Evolutionary conservation across 495 filamentous ascomycete species (phyloP).

Genomic region (Evansstolkia leycettana): DNA sequence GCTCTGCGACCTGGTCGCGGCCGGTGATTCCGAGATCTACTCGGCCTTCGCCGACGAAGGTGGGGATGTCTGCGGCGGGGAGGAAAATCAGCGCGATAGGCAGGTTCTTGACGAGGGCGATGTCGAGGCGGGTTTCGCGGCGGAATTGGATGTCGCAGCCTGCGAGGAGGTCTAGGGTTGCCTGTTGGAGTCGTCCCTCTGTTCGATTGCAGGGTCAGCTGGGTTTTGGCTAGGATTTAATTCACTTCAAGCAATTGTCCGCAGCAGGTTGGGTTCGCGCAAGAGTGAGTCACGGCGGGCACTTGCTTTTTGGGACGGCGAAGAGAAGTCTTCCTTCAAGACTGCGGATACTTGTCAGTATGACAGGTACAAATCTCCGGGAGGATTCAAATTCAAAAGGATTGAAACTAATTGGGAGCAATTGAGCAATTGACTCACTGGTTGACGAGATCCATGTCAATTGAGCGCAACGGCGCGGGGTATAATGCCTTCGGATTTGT

Average conservation of each 20-base stretch:
- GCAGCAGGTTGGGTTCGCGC: background rate
- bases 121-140: constrained; percentile 85
- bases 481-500: constrained; percentile 1
- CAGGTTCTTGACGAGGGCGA: constrained; percentile 90
- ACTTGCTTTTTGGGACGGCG: constrained; percentile 91
- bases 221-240: too few relatives aligned
- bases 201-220: background rate
- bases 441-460: constrained; percentile 71
- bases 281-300: constrained; percentile 12
- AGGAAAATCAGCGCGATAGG: constrained; percentile 95
- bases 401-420: constrained; percentile 1
- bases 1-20: constrained; percentile 81
- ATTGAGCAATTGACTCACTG: constrained; percentile 49
- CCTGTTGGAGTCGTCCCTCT: constrained; percentile 88
- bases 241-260: too few relatives aligned
- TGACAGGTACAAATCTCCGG: too few relatives aligned
- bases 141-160: constrained; percentile 94
- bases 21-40: constrained; percentile 95
- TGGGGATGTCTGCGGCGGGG: constrained; percentile 91
- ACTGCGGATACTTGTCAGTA: constrained; percentile 13
- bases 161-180: constrained; percentile 74
- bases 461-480: constrained; percentile 17
- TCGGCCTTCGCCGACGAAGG: constrained; percentile 87
- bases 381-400: background rate
- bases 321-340: constrained; percentile 90